Evolutionary conservation across 179 eudicot species (phyloP).

Genomic region (Silene coronaria): DNA sequence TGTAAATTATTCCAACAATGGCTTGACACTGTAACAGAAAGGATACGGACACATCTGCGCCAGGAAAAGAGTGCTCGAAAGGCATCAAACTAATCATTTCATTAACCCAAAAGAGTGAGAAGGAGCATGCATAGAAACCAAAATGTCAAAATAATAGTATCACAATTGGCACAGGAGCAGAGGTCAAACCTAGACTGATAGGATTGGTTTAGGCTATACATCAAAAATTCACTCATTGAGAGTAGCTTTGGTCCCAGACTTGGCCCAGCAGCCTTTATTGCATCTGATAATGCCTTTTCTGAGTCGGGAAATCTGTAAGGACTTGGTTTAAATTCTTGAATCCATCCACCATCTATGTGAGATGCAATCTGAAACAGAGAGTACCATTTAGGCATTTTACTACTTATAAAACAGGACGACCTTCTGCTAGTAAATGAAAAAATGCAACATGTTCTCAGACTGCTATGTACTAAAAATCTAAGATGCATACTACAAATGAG

Average conservation of each 20-base stretch:
- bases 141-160: not conserved
- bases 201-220: slow-evolving; percentile 87
- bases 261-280: slow-evolving; percentile 89
- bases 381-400: not conserved
- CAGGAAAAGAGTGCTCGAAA: not conserved
- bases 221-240: slow-evolving; percentile 94
- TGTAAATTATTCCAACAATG: not conserved
- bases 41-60: not conserved
- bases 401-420: not conserved
- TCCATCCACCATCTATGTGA: slow-evolving; percentile 82
- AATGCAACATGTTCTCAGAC: not conserved
- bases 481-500: not conserved
- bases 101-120: not conserved
- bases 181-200: slow-evolving; percentile 78
- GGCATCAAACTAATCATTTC: not conserved
- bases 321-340: slow-evolving; percentile 58
- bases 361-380: slow-evolving; percentile 55
- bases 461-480: not conserved
- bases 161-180: not conserved
- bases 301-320: slow-evolving; percentile 76
- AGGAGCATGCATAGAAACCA: not conserved
- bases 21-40: not conserved
- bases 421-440: not conserved
- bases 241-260: slow-evolving; percentile 71
- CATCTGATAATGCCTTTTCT: slow-evolving; percentile 63